Evolutionary conservation across 176 grass and related monocot genomes (phyloP).

Genomic region (Oryza rufipogon): DNA sequence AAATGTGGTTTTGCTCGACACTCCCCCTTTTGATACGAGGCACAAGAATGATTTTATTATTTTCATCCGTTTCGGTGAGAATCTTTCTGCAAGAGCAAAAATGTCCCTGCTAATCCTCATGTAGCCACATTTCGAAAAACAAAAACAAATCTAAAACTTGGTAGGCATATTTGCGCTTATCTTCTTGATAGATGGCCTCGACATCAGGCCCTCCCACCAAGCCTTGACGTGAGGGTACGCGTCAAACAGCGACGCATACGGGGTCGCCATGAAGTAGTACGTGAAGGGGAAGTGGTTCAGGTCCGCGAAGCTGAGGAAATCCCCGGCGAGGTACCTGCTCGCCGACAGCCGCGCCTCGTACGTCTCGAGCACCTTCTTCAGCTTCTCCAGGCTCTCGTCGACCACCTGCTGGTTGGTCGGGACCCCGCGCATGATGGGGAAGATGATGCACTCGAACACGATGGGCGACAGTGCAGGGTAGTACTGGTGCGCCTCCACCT

Average conservation of each 20-base stretch:
- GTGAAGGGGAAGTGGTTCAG: constrained; percentile 29
- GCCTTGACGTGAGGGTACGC: constrained; percentile 12
- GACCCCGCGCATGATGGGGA: not conserved
- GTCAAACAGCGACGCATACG: not conserved
- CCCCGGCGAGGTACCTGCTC: constrained; percentile 24
- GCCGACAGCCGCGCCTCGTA: constrained; percentile 25
- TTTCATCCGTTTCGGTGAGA: too few relatives aligned
- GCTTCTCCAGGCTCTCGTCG: constrained; percentile 19
- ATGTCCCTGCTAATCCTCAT: too few relatives aligned
- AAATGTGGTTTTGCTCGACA: too few relatives aligned
- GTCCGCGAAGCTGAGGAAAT: constrained; percentile 43
- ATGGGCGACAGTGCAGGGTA: not conserved
- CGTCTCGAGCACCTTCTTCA: constrained; percentile 20
- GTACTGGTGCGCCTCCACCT: constrained; percentile 32
- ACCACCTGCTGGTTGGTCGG: constrained; percentile 8
- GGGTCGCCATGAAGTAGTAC: constrained; percentile 13
- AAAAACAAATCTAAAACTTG: not conserved
- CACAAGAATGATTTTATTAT: too few relatives aligned
- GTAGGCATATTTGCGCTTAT: not conserved
- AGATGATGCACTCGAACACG: constrained; percentile 28
- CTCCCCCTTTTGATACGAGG: too few relatives aligned
- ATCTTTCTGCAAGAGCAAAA: too few relatives aligned
- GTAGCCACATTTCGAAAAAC: not conserved
- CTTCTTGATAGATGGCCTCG: constrained; percentile 1
- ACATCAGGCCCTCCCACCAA: not conserved